phyloP scores from a whole-genome alignment of 163 green algal species.

The Scenedesmus sp. region DNA sequence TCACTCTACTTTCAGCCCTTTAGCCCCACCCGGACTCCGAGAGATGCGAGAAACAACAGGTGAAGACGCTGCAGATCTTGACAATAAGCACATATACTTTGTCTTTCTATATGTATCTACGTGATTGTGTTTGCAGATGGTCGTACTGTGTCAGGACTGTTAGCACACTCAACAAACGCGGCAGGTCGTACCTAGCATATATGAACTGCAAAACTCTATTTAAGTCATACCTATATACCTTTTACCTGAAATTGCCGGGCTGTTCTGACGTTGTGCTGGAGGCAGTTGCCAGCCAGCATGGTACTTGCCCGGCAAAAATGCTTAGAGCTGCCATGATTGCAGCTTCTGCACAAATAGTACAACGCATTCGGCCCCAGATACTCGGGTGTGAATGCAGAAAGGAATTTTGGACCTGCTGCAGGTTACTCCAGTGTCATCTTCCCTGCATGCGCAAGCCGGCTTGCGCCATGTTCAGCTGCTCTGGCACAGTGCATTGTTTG shows the following conservation, averaged over 20 bases:
- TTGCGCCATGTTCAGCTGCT: no score
- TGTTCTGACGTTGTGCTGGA: background rate
- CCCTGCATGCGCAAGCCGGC: no score
- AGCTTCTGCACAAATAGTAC: background rate
- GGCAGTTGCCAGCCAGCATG: background rate
- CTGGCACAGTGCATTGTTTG: no score
- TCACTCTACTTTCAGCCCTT: background rate
- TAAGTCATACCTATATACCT: no score
- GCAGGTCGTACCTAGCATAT: background rate
- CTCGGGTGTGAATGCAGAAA: no score
- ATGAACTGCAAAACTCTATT: background rate
- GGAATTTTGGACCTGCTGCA: no score
- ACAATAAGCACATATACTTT: background rate
- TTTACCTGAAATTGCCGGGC: no score
- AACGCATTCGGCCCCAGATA: background rate
- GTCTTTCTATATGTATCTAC: background rate
- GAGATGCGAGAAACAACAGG: background rate
- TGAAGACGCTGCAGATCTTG: background rate
- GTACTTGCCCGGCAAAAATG: background rate
- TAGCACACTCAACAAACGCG: background rate
- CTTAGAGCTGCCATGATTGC: background rate
- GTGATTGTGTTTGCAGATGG: background rate
- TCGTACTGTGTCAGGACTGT: conserved; percentile 2
- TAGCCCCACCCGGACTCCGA: background rate
- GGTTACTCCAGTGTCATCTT: no score